phyloP scores from a whole-genome alignment of 163 green algal genomes.

The Scenedesmus sp. region DNA sequence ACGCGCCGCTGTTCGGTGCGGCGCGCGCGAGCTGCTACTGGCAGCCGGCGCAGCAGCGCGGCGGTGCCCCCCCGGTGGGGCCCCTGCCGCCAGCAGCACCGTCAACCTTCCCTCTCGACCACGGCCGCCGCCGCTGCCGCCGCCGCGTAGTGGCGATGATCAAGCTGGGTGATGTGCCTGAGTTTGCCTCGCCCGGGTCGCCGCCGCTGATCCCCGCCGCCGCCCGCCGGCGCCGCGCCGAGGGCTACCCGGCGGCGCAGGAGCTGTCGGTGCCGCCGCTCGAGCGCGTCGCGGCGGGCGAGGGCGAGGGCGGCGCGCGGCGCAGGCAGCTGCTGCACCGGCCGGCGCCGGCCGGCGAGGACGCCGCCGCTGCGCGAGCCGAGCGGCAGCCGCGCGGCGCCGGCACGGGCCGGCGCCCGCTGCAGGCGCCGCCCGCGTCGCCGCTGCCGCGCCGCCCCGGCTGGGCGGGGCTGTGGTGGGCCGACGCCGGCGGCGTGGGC shows the following conservation, averaged over 20 bases:
- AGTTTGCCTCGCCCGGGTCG: conserved; percentile 8
- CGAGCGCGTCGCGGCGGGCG: background rate
- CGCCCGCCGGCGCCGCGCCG: background rate
- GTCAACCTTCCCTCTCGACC: background rate
- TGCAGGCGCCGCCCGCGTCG: background rate
- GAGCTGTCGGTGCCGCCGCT: conserved; percentile 23
- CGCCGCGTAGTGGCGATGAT: no score
- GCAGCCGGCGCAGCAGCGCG: background rate
- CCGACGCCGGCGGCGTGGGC: conserved; percentile 25
- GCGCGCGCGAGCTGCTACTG: background rate
- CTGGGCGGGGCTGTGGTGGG: conserved; percentile 34
- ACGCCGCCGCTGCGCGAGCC: conserved; percentile 1
- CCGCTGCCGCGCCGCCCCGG: conserved; percentile 4
- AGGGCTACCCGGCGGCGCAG: conserved; percentile 13
- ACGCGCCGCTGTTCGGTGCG: conserved; percentile 31
- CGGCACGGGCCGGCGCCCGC: no score
- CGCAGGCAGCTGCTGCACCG: background rate
- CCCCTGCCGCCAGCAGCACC: conserved; percentile 10
- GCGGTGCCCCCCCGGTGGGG: no score
- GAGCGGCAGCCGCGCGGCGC: background rate
- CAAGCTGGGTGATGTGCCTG: conserved; percentile 30
- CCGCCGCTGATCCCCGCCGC: conserved; percentile 8
- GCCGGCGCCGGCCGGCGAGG: background rate
- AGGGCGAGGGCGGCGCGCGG: background rate
- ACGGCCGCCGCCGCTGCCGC: background rate